Base-by-base conservation (phyloP, 352 stramenopile species). In the Phytophthora ramorum region DNA sequence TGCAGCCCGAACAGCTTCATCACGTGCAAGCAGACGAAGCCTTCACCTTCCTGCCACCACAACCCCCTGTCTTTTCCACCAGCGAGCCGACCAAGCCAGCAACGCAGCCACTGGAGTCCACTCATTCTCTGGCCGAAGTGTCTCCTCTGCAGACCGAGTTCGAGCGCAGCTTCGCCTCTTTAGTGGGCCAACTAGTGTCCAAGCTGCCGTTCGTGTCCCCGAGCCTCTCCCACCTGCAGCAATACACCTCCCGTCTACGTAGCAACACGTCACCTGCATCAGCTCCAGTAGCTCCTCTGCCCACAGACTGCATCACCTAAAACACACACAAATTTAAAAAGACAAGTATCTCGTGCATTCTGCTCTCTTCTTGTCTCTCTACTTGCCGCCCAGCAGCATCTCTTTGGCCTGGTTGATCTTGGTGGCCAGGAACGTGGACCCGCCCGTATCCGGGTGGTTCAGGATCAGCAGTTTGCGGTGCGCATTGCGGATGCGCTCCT, bases 321-420 rank as follows among this genome's bases (percentile, higher is more conserved):
- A n/a, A 40, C 12, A 43, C 12, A 43, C 12, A 43, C 14, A 20
- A 19, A 43, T 4, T 43, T 7, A 43, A 43, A 43, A 43, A 43
- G 16, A 43, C 6, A 17, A 20, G 13, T 14, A 2, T 43, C 37
- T 38, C 53, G 44, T 63, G 46, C 26, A 49, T 43, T 17, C 55
- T 56, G 44, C 46, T 32, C 35, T 59, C 16, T 34, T 32, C 20
- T 55, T 7, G 22, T 43, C 43, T 28, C n/a, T 69, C 59, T 85
- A 90, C 62, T 89, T 87, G 75, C 66, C 71, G 53, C 79, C 79
- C 34, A 99, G 85, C 65, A 99, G 79, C 52, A 99, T 83, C 73
- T 99, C 97, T 81, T 99, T 99, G 28, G 97, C 98, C 83, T 99
- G 97, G 83, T 99, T 99, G 63, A 99, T 98, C 84, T 99, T 99